A percentile compares a stretch with the other conserved stretches of the same genome.
phyloP scores from a whole-genome alignment of 768 basidiomycete genomes.

The Sarcomyxa edulis region DNA sequence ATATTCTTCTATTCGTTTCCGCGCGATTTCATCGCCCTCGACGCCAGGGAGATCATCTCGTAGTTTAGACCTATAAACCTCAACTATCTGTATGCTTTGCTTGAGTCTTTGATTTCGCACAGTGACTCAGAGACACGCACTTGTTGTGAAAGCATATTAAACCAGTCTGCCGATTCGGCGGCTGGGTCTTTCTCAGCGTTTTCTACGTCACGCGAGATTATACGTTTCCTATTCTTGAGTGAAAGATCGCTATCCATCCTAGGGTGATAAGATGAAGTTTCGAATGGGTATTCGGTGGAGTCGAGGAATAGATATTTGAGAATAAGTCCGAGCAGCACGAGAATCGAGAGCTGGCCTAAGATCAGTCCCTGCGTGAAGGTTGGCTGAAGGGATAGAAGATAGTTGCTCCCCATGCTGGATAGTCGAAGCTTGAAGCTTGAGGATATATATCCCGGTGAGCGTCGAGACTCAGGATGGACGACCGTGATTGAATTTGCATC shows the following conservation, averaged over 20 bases:
- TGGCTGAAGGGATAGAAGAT: slow-evolving; percentile 70
- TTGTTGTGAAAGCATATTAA: slow-evolving; percentile 82
- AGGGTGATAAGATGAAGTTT: slow-evolving; percentile 55
- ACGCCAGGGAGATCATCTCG: slow-evolving; percentile 62
- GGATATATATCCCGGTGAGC: too few species aligned
- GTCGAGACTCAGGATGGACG: too few species aligned
- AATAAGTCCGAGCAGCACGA: slow-evolving; percentile 69
- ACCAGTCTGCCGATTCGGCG: slow-evolving; percentile 84
- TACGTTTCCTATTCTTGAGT: slow-evolving; percentile 30
- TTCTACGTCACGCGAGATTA: slow-evolving; percentile 13
- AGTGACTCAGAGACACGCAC: slow-evolving; percentile 30
- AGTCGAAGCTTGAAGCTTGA: too few species aligned
- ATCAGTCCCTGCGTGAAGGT: slow-evolving; percentile 96
- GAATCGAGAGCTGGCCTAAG: slow-evolving; percentile 86
- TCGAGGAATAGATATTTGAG: slow-evolving; percentile 96
- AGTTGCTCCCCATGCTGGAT: slow-evolving; percentile 44
- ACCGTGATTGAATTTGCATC: too few species aligned
- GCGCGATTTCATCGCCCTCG: slow-evolving; percentile 81
- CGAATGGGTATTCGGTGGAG: slow-evolving; percentile 52
- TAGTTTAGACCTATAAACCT: slow-evolving; percentile 74
- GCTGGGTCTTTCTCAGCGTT: slow-evolving; percentile 20
- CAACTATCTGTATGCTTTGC: slow-evolving; percentile 41
- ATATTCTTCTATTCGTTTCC: slow-evolving; percentile 73
- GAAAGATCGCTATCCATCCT: slow-evolving; percentile 44
- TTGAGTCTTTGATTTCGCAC: neutral